Evolutionary conservation across 2,329 filamentous ascomycete genomes (phyloP), one percentile per base, ranked within the genome.

Genomic region (Xylariaceae sp.): DNA sequence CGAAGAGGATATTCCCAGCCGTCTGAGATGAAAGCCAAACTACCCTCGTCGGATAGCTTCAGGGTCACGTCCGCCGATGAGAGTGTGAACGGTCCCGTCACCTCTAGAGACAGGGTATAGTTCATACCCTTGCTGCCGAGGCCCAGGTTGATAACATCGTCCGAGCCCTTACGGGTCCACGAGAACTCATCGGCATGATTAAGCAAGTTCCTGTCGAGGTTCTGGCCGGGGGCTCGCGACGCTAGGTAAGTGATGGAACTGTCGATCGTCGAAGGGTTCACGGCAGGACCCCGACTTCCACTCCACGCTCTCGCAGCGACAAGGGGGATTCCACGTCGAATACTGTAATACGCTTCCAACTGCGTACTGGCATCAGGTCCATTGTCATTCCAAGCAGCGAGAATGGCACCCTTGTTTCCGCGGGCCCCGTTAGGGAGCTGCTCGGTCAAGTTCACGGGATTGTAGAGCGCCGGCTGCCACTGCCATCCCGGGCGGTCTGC

Each of bases 321-420:
- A 0, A 77, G 72, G 0, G 77, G 76, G 6, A 80, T 76, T 2
- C 76, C 76, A 1, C 76, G 69, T 0, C 76, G 73, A 68, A 78
- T 74, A 2, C 77, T 74, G 58, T 80, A 79, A 64, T 76, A 80
- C 2, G 75, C 76, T 60, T 80, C 78, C 0, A 78, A 68, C 66
- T 80, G 76, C 1, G 77, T 78, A 2, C 76, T 77, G 0, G 78
- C 77, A 61, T 79, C 77, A 0, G 77, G 74, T 0, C 78, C 78
- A 52, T 78, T 78, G 57, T 80, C 78, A 53, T 77, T 80, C 78
- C 78, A 80, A 0, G 76, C 76, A 0, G 77, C 77, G 15, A 78
- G 54, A 18, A 76, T 72, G 2, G 75, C 74, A 2, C 75, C 77
- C 51, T 56, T 67, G 45, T 70, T 70, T 45, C 67, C 70, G 5